These are phyloP conservation scores for Cytospora schulzeri DNA, from an alignment of 2,329 filamentous ascomycete genomes.

Conservation along the genomic window DNA sequence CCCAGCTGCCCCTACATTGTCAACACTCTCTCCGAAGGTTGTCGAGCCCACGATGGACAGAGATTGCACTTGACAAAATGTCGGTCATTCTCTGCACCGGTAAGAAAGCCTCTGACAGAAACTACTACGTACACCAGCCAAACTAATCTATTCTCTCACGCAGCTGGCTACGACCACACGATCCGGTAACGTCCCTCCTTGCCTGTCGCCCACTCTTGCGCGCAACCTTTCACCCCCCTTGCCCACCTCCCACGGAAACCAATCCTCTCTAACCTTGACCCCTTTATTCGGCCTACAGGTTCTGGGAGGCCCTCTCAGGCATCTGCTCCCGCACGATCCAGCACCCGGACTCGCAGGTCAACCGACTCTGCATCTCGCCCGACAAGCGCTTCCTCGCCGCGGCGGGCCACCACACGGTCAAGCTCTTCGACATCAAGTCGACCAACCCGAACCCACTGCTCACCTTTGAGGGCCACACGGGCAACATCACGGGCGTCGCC, in stretches of 20 bases:
- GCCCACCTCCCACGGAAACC: neutral
- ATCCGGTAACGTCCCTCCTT: slow-evolving; percentile 51
- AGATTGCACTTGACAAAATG: slow-evolving; percentile 41
- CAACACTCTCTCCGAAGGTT: slow-evolving; percentile 9
- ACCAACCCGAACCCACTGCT: slow-evolving; percentile 94
- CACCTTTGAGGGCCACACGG: slow-evolving; percentile 93
- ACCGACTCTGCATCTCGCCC: slow-evolving; percentile 95
- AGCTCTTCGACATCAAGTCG: slow-evolving; percentile 98
- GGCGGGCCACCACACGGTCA: slow-evolving; percentile 79
- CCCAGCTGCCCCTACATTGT: slow-evolving; percentile 10
- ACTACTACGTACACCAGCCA: slow-evolving; percentile 4
- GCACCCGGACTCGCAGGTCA: slow-evolving; percentile 97
- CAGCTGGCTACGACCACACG: slow-evolving; percentile 65
- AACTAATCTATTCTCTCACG: slow-evolving; percentile 28
- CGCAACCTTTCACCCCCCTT: slow-evolving; percentile 16
- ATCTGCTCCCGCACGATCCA: slow-evolving; percentile 98
- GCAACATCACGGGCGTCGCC: slow-evolving; percentile 92
- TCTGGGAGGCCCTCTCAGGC: slow-evolving; percentile 97
- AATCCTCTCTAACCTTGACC: slow-evolving; percentile 4
- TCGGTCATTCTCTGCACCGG: slow-evolving; percentile 66
- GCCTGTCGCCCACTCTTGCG: slow-evolving; percentile 20
- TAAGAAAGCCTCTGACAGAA: slow-evolving; percentile 36
- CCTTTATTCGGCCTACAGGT: slow-evolving; percentile 55
- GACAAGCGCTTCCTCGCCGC: slow-evolving; percentile 96
- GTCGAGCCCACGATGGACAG: slow-evolving; percentile 26